Conservation (phyloP, 331 rosid genomes). For the Ulmus americana region DNA sequence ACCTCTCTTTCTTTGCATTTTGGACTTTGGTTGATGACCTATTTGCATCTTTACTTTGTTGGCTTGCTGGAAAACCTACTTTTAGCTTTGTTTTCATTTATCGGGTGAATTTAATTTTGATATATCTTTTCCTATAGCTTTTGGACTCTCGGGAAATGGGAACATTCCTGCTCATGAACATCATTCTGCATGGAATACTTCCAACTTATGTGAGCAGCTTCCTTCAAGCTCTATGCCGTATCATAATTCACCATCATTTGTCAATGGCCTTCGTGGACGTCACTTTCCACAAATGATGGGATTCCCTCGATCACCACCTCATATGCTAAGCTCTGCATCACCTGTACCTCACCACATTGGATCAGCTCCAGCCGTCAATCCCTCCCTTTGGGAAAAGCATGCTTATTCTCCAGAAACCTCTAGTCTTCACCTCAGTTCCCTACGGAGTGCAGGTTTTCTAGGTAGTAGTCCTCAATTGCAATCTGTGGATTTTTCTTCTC, state of each 20-base stretch:
- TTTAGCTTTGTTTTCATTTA: background rate
- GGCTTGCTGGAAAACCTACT: background rate
- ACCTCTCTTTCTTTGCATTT: background rate
- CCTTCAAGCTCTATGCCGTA: constrained; percentile 50
- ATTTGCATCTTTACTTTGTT: background rate
- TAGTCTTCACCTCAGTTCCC: constrained; percentile 63
- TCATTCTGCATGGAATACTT: constrained; percentile 52
- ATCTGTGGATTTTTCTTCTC: constrained; percentile 45
- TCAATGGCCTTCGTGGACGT: constrained; percentile 47
- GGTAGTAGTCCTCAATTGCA: constrained; percentile 61
- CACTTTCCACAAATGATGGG: constrained; percentile 51
- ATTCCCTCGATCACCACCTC: constrained; percentile 57
- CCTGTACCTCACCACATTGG: constrained; percentile 66
- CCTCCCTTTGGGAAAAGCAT: constrained; percentile 71
- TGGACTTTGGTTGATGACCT: background rate
- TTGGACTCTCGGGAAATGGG: constrained; percentile 57
- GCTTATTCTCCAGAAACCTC: constrained; percentile 70
- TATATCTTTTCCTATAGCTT: constrained; percentile 24
- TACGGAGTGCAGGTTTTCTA: constrained; percentile 58
- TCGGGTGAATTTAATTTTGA: constrained; percentile 9
- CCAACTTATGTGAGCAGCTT: constrained; percentile 62
- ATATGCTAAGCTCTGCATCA: constrained; percentile 46
- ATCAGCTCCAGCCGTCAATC: constrained; percentile 70
- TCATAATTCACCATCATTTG: constrained; percentile 66
- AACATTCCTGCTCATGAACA: constrained; percentile 48